Evolutionary conservation across 164 flowering plant species (phyloP).

Genomic region (Vitis labrusca): DNA sequence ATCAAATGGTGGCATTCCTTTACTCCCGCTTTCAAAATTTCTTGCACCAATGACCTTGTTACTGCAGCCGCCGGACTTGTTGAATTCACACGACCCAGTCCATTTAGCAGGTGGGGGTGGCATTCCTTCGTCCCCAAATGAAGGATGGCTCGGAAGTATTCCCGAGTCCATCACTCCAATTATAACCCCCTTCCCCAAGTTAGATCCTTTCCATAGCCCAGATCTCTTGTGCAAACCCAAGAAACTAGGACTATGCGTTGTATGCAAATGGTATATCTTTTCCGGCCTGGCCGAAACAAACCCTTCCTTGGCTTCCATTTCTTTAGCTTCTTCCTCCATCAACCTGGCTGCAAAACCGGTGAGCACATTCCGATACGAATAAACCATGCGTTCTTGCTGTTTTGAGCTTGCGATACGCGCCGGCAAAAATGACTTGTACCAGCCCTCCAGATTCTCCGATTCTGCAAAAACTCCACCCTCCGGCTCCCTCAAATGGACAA

Average conservation of each 20-base stretch:
- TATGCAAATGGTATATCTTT: not conserved
- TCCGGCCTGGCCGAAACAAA: constrained; percentile 3
- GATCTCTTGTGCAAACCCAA: not conserved
- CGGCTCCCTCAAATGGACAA: constrained; percentile 15
- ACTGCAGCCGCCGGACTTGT: no score
- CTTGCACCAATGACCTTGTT: no score
- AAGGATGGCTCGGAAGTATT: constrained; percentile 24
- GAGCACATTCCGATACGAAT: not conserved
- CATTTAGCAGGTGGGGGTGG: constrained; percentile 21
- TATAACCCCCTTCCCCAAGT: constrained; percentile 18
- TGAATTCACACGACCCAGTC: constrained; percentile 16
- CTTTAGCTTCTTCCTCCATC: constrained; percentile 3
- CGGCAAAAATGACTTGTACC: constrained; percentile 3
- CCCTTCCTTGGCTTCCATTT: constrained; percentile 1
- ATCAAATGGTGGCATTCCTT: no score
- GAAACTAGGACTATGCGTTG: constrained; percentile 11
- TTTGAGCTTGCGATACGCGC: no score
- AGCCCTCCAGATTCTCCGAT: constrained; percentile 1
- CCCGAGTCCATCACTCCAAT: constrained; percentile 27
- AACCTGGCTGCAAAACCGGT: constrained; percentile 8
- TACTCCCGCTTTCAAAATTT: no score
- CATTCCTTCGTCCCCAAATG: constrained; percentile 17
- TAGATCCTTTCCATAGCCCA: constrained; percentile 11
- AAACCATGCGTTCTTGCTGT: no score
- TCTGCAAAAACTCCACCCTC: not conserved